Percentiles rank a stretch among this genome's conserved stretches.
phyloP scores from a whole-genome alignment of 768 basidiomycete genomes.

The Mycena latifolia region DNA sequence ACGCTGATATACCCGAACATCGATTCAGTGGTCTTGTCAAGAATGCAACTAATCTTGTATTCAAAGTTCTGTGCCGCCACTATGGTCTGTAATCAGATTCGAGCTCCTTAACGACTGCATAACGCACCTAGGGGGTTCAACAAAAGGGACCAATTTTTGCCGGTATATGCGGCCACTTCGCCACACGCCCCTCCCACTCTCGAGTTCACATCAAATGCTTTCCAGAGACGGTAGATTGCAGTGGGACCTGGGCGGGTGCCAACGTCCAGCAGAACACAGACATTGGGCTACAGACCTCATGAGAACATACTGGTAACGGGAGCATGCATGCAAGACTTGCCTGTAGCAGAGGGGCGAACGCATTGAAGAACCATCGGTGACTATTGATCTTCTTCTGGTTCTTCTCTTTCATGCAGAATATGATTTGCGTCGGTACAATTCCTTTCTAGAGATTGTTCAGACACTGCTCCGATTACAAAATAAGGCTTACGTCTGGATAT shows the following conservation, averaged over 20 bases:
- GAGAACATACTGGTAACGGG: not conserved
- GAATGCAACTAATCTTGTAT: slow-evolving; percentile 80
- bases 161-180: slow-evolving; percentile 95
- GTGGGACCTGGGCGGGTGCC: slow-evolving; percentile 86
- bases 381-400: slow-evolving; percentile 98
- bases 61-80: slow-evolving; percentile 87
- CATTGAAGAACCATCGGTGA: slow-evolving; percentile 96
- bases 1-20: slow-evolving; percentile 98
- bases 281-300: slow-evolving; percentile 66
- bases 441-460: slow-evolving; percentile 61
- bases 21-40: slow-evolving; percentile 86
- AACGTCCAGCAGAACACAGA: slow-evolving; percentile 93
- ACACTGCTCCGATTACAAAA: not conserved
- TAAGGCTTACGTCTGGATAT: slow-evolving; percentile 31
- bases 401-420: slow-evolving; percentile 93
- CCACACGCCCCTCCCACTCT: slow-evolving; percentile 95
- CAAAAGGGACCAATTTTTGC: slow-evolving; percentile 50
- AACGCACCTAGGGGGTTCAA: slow-evolving; percentile 34
- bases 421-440: slow-evolving; percentile 89
- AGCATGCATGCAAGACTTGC: not conserved
- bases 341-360: slow-evolving; percentile 83
- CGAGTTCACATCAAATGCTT: slow-evolving; percentile 93
- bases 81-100: slow-evolving; percentile 32
- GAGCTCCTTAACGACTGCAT: not conserved
- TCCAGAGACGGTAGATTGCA: slow-evolving; percentile 94